phyloP scores from a whole-genome alignment of 140 eudicot genomes.

The Oenanthe javanica region DNA sequence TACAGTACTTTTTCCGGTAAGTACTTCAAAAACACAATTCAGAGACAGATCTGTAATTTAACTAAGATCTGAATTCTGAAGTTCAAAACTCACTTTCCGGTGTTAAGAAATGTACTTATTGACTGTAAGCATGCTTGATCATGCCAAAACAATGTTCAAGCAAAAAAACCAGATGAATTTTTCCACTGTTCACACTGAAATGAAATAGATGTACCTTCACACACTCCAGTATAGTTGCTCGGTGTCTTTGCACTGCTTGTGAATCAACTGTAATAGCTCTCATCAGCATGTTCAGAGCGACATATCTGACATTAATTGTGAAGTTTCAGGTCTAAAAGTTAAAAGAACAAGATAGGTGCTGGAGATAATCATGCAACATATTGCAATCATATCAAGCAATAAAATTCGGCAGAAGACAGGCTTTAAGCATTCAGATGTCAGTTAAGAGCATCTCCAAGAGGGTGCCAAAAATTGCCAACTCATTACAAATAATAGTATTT shows the following conservation, averaged over 20 bases:
- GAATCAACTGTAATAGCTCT: constrained; percentile 79
- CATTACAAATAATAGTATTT: too few relatives aligned
- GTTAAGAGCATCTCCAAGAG: too few relatives aligned
- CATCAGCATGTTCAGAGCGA: constrained; percentile 93
- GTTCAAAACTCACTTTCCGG: not conserved
- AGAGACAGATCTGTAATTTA: not conserved
- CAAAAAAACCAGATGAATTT: too few relatives aligned
- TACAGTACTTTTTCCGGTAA: not conserved
- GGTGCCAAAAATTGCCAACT: too few relatives aligned
- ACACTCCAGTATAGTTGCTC: constrained; percentile 93
- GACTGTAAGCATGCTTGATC: not conserved
- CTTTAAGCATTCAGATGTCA: not conserved
- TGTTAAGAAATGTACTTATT: not conserved
- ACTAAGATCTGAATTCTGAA: not conserved
- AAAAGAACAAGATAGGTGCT: not conserved
- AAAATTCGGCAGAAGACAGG: not conserved
- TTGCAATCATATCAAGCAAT: not conserved
- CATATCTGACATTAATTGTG: constrained; percentile 50
- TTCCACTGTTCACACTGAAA: not conserved
- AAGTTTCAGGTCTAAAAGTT: constrained; percentile 12
- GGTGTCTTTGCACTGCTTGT: constrained; percentile 98
- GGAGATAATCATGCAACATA: not conserved
- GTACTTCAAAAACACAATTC: not conserved
- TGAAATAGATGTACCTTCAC: constrained; percentile 60
- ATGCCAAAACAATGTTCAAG: not conserved